These are phyloP conservation scores for Rhizomucor pusillus DNA, from an alignment of 371 early-diverging fungal genomes.

Conservation along the genomic window DNA sequence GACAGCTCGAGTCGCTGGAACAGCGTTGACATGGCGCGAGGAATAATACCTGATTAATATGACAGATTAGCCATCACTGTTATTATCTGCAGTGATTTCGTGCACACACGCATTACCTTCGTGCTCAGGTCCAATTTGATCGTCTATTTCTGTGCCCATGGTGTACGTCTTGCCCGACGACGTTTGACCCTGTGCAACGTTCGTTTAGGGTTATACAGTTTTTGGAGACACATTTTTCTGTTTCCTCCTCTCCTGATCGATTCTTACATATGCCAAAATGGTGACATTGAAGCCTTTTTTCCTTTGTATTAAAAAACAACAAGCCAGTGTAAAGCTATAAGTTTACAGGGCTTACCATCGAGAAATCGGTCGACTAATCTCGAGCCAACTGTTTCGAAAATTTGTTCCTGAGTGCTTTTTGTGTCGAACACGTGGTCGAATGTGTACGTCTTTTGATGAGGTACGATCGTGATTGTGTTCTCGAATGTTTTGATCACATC, in stretches of 20 bases:
- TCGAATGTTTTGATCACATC: constrained; percentile 41
- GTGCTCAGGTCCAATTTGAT: constrained; percentile 41
- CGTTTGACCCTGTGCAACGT: constrained; percentile 68
- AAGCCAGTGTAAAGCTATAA: too few species aligned
- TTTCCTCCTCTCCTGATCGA: background rate
- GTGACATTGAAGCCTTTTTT: constrained; percentile 93
- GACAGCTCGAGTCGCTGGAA: constrained; percentile 49
- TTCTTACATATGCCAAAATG: constrained; percentile 90
- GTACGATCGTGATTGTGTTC: constrained; percentile 41
- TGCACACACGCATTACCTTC: constrained; percentile 31
- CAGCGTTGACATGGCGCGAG: constrained; percentile 78
- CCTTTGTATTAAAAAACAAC: constrained; percentile 4
- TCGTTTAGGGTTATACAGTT: too few species aligned
- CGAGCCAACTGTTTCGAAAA: constrained; percentile 69
- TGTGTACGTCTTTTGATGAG: constrained; percentile 36
- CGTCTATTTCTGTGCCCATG: constrained; percentile 88
- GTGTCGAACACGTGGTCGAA: constrained; percentile 25
- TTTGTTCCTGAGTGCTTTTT: constrained; percentile 59
- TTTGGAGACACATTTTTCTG: constrained; percentile 1
- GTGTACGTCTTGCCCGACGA: constrained; percentile 98
- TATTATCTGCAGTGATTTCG: background rate
- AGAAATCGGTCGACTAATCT: constrained; percentile 82
- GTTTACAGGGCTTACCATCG: constrained; percentile 61
- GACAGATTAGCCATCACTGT: background rate
- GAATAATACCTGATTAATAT: constrained; percentile 74